Percentiles rank a stretch among this genome's conserved stretches.
phyloP scores from a whole-genome alignment of 148 eudicot genomes.

The Selenicereus undatus region DNA sequence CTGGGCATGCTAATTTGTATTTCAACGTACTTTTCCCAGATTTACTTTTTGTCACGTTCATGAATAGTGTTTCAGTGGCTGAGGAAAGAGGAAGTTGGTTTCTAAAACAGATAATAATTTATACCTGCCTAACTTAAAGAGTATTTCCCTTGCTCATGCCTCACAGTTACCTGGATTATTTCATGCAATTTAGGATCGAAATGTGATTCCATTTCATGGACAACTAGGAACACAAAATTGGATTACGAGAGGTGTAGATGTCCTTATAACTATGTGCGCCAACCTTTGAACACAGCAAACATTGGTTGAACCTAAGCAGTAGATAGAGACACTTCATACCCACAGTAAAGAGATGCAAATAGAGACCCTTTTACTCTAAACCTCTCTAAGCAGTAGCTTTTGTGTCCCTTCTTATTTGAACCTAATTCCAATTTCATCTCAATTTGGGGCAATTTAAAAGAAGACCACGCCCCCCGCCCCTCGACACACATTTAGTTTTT shows the following conservation, averaged over 20 bases:
- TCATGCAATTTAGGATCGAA: neutral
- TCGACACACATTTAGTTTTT: neutral
- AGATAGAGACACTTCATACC: no score
- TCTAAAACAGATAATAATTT: neutral
- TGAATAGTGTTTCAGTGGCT: constrained; percentile 14
- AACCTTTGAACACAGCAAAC: no score
- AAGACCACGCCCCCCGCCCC: neutral
- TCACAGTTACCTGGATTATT: neutral
- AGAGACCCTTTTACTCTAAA: neutral
- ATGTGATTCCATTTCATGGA: neutral
- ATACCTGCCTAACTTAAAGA: neutral
- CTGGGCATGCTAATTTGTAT: neutral
- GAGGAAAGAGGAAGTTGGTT: constrained; percentile 21
- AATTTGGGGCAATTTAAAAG: no score
- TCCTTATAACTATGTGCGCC: neutral
- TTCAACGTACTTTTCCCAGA: neutral
- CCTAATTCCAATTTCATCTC: neutral
- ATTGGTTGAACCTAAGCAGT: no score
- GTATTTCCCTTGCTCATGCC: neutral
- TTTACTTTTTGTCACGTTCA: constrained; percentile 1
- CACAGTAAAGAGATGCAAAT: neutral
- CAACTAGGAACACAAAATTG: neutral
- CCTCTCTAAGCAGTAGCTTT: neutral
- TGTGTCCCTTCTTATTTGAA: neutral
- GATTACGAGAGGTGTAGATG: neutral